phyloP scores from a whole-genome alignment of 75 land plant genomes.

The Chamaecyparis obtusa region DNA sequence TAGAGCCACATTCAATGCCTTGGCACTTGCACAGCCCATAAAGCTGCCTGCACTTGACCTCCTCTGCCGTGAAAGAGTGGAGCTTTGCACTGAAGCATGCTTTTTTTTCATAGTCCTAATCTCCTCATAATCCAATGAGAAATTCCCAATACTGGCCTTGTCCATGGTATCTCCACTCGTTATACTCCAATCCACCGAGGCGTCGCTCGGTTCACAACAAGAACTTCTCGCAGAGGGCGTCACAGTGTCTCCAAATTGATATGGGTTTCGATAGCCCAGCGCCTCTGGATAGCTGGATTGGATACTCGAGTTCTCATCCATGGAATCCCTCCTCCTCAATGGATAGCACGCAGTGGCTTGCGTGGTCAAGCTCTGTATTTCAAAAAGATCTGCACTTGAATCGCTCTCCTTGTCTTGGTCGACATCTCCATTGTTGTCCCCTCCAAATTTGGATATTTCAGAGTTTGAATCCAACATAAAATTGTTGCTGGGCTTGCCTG shows the following conservation, averaged over 20 bases:
- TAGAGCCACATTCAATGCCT: background rate
- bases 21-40: background rate
- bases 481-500: background rate
- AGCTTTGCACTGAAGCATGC: background rate
- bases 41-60: background rate
- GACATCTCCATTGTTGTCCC: background rate
- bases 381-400: conserved; percentile 65
- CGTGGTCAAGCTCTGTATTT: conserved; percentile 62
- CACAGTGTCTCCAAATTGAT: background rate
- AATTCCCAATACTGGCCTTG: background rate
- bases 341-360: conserved; percentile 2
- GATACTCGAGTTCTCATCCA: conserved; percentile 6
- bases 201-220: conserved; percentile 7
- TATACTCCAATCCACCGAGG: conserved; percentile 3
- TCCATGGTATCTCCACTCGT: background rate
- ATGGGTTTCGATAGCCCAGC: background rate
- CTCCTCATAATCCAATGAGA: background rate
- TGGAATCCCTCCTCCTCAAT: background rate
- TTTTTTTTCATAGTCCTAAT: background rate
- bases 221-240: conserved; percentile 3
- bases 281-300: background rate
- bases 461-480: background rate
- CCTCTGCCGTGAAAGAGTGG: background rate
- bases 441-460: background rate
- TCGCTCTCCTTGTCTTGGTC: conserved; percentile 50